Base-by-base conservation (phyloP, 306 rosid genomes). In the Rubus parviflorus region DNA sequence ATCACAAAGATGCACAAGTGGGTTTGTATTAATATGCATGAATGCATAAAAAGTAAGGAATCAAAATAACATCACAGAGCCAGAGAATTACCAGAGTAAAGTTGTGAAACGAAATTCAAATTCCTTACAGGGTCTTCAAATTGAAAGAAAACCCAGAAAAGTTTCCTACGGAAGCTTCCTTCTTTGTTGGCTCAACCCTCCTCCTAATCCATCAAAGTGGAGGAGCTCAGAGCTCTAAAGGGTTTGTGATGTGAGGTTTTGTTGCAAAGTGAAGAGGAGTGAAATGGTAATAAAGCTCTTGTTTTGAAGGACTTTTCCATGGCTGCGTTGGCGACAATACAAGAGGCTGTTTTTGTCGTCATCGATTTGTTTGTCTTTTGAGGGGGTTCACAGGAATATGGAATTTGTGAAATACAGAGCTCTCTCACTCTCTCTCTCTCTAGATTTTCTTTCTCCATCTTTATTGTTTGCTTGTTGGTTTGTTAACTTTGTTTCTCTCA, bases 331-430 rank as follows among this genome's bases (percentile, higher is more conserved):
- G 83, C 68, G 78, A 89, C 85, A 77, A 84, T 41, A 65, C 78
- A 81, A 61, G 73, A 73, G 71, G 51, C 67, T 58, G 76, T 51
- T 74, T 80, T 85, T 82, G 91, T 85, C 85, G 74, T 60, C 82
- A 88, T 75, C 72, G 80, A 56, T 73, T 85, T 75, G 76, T 75
- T 77, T 70, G 80, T 42, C 81, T 56, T 14, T 62, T n/a, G 70
- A 35, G 81, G 70, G 75, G 49, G 60, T 65, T 60, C 71, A 76
- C 78, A 80, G 63, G 87, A 85, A 82, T 82, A 81, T 77, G 84
- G 84, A 77, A 79, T 86, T 85, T 83, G 71, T 73, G 58, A 73
- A 64, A 78, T 58, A 45, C 82, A 45, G 82, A 41, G 82, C 84
- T 62, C 81, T 35, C 81, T 75, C n/a, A n/a, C 35, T 30, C 35